Evolutionary conservation across 1,284 basidiomycete genomes (phyloP).

Genomic region (Schizophyllum commune): DNA sequence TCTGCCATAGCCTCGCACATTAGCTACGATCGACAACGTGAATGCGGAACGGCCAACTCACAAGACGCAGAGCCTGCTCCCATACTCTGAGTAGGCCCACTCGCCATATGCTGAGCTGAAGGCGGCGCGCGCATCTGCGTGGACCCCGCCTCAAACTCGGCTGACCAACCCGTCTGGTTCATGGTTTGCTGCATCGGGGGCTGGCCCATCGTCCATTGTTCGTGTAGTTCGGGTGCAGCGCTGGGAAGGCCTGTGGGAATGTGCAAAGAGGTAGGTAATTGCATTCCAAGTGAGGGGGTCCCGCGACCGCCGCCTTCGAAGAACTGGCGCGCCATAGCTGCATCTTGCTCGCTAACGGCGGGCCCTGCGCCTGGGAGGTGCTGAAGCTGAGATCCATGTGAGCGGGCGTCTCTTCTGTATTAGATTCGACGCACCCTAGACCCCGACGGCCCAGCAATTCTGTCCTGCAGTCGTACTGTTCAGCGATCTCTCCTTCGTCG

Average conservation of each 20-base stretch:
- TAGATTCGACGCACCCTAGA: constrained; percentile 39
- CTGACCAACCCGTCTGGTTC: constrained; percentile 19
- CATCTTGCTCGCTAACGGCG: constrained; percentile 45
- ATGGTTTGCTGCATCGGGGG: constrained; percentile 21
- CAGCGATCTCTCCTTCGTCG: neutral
- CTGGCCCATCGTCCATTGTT: neutral
- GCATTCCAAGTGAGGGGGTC: constrained; percentile 11
- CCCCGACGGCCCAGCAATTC: constrained; percentile 64
- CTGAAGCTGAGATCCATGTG: constrained; percentile 43
- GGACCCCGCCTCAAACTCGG: neutral
- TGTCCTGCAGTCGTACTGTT: constrained; percentile 42
- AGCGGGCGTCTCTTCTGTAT: neutral
- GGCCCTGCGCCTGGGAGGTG: constrained; percentile 51
- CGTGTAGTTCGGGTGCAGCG: constrained; percentile 1
- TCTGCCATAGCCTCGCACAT: constrained; percentile 12
- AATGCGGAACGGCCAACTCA: neutral
- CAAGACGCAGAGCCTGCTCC: neutral
- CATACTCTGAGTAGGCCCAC: neutral
- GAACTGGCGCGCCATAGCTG: constrained; percentile 72
- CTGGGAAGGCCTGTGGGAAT: constrained; percentile 3
- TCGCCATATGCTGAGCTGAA: neutral
- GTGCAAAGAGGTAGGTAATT: constrained; percentile 16
- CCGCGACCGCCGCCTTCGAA: constrained; percentile 43
- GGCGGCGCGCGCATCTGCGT: constrained; percentile 12
- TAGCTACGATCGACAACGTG: neutral